Evolutionary conservation across 129 eudicot genomes (phyloP).

Genomic region (Lonicera japonica): DNA sequence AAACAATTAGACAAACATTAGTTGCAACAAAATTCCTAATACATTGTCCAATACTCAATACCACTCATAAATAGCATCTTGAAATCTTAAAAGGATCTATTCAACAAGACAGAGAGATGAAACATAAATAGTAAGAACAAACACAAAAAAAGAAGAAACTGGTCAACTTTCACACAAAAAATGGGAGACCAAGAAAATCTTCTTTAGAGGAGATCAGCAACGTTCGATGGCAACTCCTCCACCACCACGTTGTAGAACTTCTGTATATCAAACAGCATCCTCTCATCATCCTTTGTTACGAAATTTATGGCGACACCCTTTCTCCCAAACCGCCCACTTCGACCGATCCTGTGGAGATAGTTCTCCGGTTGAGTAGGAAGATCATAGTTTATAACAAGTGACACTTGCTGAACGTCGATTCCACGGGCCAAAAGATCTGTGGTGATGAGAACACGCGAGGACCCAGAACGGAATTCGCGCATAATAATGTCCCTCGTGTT

Average conservation of each 20-base stretch:
- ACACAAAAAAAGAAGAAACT: neutral
- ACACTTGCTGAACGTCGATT: constrained; percentile 17
- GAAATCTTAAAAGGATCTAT: too few relatives aligned
- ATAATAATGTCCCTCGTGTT: constrained; percentile 19
- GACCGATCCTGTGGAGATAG: constrained; percentile 17
- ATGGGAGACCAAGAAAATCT: neutral
- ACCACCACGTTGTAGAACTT: constrained; percentile 15
- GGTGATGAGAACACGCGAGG: constrained; percentile 17
- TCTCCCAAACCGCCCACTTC: constrained; percentile 17
- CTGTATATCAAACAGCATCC: constrained; percentile 13
- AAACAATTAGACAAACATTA: neutral
- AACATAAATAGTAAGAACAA: too few relatives aligned
- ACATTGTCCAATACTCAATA: neutral
- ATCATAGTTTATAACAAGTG: constrained; percentile 18
- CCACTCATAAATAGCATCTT: too few relatives aligned
- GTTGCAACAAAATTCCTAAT: neutral
- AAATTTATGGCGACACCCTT: constrained; percentile 20
- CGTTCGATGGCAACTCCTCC: constrained; percentile 18
- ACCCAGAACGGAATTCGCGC: constrained; percentile 16
- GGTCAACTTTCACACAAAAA: neutral
- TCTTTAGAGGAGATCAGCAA: constrained; percentile 16
- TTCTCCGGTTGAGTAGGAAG: constrained; percentile 20
- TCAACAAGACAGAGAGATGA: too few relatives aligned
- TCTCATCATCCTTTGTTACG: constrained; percentile 18
- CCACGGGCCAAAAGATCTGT: constrained; percentile 20